Evolutionary conservation across 176 grass and related monocot genomes (phyloP).

Genomic region (Bothriochloa decipiens): DNA sequence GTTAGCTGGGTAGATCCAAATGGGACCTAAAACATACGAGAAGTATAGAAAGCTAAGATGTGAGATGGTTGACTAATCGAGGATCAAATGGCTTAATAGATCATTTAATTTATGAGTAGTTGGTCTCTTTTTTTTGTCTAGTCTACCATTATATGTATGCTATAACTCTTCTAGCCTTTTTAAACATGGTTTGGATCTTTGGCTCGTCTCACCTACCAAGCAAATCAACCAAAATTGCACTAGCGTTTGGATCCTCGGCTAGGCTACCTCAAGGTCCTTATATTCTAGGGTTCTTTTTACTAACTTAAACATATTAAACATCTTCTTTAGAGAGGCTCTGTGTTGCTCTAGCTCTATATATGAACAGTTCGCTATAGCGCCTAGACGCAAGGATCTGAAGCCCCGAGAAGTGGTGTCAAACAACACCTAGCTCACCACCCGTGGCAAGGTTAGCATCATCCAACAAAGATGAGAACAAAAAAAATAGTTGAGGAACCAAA

Average conservation of each 20-base stretch:
- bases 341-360: not conserved
- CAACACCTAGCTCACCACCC: no score
- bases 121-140: not conserved
- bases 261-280: not conserved
- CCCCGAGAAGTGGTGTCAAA: no score
- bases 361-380: not conserved
- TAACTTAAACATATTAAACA: not conserved
- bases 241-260: fast-evolving
- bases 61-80: no score
- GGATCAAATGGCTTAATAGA: not conserved
- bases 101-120: not conserved
- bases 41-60: no score
- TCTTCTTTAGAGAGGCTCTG: not conserved
- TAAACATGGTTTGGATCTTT: no score
- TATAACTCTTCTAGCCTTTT: not conserved
- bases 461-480: no score
- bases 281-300: not conserved
- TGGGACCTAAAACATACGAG: no score
- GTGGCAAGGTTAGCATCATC: no score
- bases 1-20: not conserved
- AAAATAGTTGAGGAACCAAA: no score
- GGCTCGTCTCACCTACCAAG: no score
- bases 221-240: no score
- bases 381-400: no score
- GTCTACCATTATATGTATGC: not conserved